Percentiles rank a stretch among this genome's conserved stretches.
These are phyloP conservation scores for Colletotrichum somersetense DNA, from an alignment of 2,329 filamentous ascomycete species.

Conservation along the genomic window DNA sequence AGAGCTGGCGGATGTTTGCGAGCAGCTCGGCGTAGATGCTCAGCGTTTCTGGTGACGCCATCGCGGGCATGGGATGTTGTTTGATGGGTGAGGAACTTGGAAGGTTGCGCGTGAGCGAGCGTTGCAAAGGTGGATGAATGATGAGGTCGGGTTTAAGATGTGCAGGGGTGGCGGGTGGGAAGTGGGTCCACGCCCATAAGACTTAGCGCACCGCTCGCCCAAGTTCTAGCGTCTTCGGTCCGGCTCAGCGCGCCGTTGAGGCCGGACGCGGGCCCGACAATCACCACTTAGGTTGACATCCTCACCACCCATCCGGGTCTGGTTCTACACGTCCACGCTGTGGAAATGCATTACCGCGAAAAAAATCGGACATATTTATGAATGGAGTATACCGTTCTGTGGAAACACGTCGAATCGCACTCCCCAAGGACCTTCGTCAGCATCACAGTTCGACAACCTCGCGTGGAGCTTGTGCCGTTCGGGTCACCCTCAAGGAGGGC, in stretches of 20 bases:
- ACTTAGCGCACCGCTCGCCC: background rate
- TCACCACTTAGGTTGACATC: background rate
- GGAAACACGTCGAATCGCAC: too few species aligned
- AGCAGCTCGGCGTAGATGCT: constrained; percentile 74
- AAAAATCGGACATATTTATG: too few species aligned
- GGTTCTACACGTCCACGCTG: background rate
- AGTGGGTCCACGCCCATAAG: background rate
- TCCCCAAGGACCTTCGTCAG: too few species aligned
- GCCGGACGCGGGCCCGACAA: background rate
- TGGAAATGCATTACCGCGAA: background rate
- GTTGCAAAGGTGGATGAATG: background rate
- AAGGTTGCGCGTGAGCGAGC: background rate
- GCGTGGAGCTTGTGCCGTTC: too few species aligned
- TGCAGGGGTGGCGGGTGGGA: background rate
- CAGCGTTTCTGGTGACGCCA: constrained; percentile 24
- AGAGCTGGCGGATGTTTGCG: constrained; percentile 73
- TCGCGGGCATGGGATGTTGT: background rate
- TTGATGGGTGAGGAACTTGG: background rate
- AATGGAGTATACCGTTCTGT: too few species aligned
- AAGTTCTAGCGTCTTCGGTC: background rate
- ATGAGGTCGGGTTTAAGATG: constrained; percentile 28
- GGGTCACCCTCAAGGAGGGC: too few species aligned
- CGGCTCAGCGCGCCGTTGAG: constrained; percentile 2
- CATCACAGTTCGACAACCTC: too few species aligned
- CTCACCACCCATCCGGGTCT: background rate